phyloP scores from a whole-genome alignment of 2,329 filamentous ascomycete genomes.

The Metarhizium brunneum region DNA sequence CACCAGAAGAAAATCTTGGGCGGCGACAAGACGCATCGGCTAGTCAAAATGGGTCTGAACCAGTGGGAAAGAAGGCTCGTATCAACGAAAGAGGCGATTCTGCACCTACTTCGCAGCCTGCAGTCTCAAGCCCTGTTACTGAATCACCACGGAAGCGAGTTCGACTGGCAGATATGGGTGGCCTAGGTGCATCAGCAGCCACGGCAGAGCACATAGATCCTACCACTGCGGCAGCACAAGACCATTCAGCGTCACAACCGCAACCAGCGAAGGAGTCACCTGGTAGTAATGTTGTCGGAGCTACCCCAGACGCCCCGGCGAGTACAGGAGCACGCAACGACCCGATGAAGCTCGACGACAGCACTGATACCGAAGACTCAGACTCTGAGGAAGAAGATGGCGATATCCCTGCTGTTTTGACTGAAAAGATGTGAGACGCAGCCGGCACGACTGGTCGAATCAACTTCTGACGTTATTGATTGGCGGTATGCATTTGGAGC shows the following conservation, averaged over 20 bases:
- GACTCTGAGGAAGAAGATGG: constrained; percentile 11
- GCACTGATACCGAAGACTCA: constrained; percentile 3
- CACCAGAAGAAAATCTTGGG: not conserved
- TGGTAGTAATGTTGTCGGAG: not conserved
- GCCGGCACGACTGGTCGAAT: not conserved
- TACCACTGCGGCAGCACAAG: constrained; percentile 11
- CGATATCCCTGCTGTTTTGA: constrained; percentile 19
- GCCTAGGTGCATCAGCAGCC: constrained; percentile 24
- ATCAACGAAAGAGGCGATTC: constrained; percentile 7
- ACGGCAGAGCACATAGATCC: constrained; percentile 28
- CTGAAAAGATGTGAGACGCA: not conserved
- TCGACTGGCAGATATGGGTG: constrained; percentile 23
- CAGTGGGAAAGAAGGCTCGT: constrained; percentile 16
- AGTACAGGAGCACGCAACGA: constrained; percentile 13
- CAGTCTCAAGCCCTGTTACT: not conserved
- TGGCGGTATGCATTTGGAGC: not conserved
- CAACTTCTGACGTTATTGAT: not conserved
- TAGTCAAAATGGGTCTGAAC: not conserved
- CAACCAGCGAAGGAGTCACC: constrained; percentile 3
- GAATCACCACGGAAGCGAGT: constrained; percentile 14
- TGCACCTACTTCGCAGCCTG: not conserved
- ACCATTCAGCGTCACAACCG: not conserved
- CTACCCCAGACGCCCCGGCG: not conserved
- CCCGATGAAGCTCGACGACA: constrained; percentile 14
- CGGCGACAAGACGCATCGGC: not conserved